Evolutionary conservation across 257 asterid species (phyloP).

Genomic region (Solanum rostratum): DNA sequence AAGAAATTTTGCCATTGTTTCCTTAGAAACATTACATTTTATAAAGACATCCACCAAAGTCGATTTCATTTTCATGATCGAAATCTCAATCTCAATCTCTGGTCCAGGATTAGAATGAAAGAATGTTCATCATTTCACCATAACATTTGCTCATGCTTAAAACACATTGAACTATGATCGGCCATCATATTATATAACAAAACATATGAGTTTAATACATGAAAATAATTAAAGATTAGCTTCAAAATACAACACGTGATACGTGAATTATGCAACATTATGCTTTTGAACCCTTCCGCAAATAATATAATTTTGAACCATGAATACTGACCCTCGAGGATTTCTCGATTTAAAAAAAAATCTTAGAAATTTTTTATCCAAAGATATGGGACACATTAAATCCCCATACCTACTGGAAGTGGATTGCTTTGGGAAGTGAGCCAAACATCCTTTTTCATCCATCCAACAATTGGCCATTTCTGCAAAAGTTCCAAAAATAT

Average conservation of each 20-base stretch:
- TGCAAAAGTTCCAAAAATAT: conserved; percentile 2
- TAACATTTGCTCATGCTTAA: neutral
- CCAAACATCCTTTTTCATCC: conserved; percentile 7
- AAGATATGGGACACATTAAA: neutral
- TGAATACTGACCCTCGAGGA: neutral
- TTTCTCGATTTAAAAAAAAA: neutral
- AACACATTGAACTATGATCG: neutral
- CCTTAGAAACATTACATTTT: no score
- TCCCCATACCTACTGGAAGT: conserved; percentile 16
- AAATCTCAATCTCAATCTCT: no score
- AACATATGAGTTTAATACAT: neutral
- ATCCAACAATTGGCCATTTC: neutral
- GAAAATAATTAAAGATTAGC: neutral
- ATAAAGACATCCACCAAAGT: no score
- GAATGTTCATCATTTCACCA: neutral
- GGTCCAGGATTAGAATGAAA: no score
- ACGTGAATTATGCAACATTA: neutral
- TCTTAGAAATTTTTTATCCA: neutral
- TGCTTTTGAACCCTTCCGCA: neutral
- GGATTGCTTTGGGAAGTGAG: conserved; percentile 7
- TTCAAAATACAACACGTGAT: neutral
- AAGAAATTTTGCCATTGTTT: no score
- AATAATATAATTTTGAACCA: neutral
- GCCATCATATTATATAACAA: neutral
- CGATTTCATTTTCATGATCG: no score